Evolutionary conservation across 495 filamentous ascomycete genomes (phyloP), one percentile per base, ranked within the genome.

Genomic region (Penicillium diatomitis): DNA sequence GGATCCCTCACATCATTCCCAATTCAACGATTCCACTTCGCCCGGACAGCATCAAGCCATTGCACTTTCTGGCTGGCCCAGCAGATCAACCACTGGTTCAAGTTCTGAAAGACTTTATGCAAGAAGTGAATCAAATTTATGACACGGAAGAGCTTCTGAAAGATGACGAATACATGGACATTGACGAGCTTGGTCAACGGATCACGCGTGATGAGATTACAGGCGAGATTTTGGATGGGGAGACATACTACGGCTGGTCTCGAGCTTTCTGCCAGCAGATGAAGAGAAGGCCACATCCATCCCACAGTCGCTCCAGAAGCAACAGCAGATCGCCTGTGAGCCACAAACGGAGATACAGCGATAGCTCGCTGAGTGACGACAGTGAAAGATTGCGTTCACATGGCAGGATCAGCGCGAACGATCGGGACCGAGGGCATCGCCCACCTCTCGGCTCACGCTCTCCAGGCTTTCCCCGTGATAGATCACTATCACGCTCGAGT

Each of bases 241-340:
- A 91, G 32, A 82, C 81, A 6, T 94, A 95, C 58, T 92, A 92
- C 59, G 89, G 87, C 35, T 95, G 89, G 89, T 89, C 85, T 9
- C 79, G 75, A 39, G 65, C 70, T 6, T 95, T 94, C 54, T 94
- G 87, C 66, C 75, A 86, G 53, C 82, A 83, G 51, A 94, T 91
- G 85, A 87, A 83, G 60, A 76, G 76, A 45, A 71, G 79, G 48
- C 68, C 60, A 7, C 60, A 52, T 30, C 47, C 46, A 32, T 56
- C 54, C 32, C 48, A 49, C 40, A 51, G 65, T 47, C 54, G 58
- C 29, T 63, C 55, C 28, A 54, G 61, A 8, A 67, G 64, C 43
- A 53, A 57, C 28, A 74, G 69, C 50, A 49, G 62, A 44, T 66
- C 64, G 41, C 55, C 61, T 32, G 72, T 68, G 49, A 68, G 61